These are phyloP conservation scores for Yarrowia sp. DNA, from an alignment of 805 yeast species.

Conservation along the genomic window DNA sequence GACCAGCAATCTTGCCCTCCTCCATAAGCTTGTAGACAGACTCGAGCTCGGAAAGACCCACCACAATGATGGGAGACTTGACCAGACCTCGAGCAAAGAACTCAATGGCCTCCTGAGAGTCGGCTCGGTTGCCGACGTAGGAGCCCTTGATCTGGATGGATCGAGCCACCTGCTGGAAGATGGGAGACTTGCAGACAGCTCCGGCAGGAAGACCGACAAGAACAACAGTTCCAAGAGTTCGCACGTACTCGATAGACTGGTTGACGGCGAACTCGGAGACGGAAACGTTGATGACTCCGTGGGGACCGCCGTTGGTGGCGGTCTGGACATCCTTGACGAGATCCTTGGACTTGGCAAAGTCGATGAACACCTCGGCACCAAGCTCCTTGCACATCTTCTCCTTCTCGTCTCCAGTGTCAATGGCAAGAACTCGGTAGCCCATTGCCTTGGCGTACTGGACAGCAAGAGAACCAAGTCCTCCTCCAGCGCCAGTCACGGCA, in stretches of 20 bases:
- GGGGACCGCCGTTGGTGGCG: constrained; percentile 62
- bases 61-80: constrained; percentile 53
- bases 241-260: constrained; percentile 45
- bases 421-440: constrained; percentile 69
- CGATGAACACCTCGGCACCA: constrained; percentile 65
- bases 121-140: constrained; percentile 60
- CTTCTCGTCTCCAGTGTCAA: constrained; percentile 68
- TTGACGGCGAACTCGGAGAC: constrained; percentile 59
- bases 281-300: constrained; percentile 65
- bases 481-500: constrained; percentile 74
- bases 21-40: constrained; percentile 53
- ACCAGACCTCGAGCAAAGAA: constrained; percentile 53
- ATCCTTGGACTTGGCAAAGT: constrained; percentile 52
- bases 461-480: constrained; percentile 74
- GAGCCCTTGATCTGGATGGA: constrained; percentile 55
- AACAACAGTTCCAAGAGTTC: constrained; percentile 56
- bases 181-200: constrained; percentile 51
- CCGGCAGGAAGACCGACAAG: constrained; percentile 63
- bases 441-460: constrained; percentile 72
- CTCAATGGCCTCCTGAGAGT: constrained; percentile 56
- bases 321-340: constrained; percentile 42
- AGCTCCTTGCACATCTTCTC: constrained; percentile 49
- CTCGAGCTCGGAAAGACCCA: constrained; percentile 51
- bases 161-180: constrained; percentile 54
- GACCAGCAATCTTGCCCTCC: constrained; percentile 59